Base-by-base conservation (phyloP, 768 basidiomycete species). In the Lactarius tabidus region DNA sequence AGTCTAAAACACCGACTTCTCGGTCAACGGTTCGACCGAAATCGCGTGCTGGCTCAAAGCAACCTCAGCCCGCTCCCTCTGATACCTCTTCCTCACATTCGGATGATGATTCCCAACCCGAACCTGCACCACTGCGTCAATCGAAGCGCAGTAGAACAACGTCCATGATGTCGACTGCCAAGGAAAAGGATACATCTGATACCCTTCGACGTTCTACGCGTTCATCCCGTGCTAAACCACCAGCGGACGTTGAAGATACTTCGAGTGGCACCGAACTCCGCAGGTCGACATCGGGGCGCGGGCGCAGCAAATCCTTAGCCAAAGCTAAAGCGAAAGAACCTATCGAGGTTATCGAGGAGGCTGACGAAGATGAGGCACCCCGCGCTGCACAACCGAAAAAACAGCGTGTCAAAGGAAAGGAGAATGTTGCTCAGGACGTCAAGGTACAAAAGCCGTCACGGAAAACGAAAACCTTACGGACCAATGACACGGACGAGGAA, bases 311-410 rank as follows among this genome's bases (percentile, higher is more conserved):
- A 68, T 63, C 62, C 15, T 65, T 45, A 18, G 69, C 45, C 23
- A 69, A 60, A 62, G 68, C 59, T 15, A 68, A 68, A n/a, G 52
- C 62, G 17, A 76, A 73, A 57, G 65, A 66, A 6, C 66, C 68
- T 17, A 73, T 75, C 2, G 70, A 72, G 12, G 69, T 69, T 54
- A 71, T 77, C 60, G 68, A 71, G 43, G 73, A 74, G 56, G 72
- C 70, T 23, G 73, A 72, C 12, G 71, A 70, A 20, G 72, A 69
- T 35, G 74, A 74, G 26, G 70, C 72, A 2, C 70, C 70, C 3
- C 65, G 64, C 12, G 69, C 66, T 6, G 71, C 60, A 20, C 70
- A 63, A 1, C 75, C 73, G 66, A 66, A 67, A 53, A 73, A 70
- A 52, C 65, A 70, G 15, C 67, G 72, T 18, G 70, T 71, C 36